These are phyloP conservation scores for Crotalaria pallida DNA, from an alignment of 306 rosid species.

Conservation along the genomic window DNA sequence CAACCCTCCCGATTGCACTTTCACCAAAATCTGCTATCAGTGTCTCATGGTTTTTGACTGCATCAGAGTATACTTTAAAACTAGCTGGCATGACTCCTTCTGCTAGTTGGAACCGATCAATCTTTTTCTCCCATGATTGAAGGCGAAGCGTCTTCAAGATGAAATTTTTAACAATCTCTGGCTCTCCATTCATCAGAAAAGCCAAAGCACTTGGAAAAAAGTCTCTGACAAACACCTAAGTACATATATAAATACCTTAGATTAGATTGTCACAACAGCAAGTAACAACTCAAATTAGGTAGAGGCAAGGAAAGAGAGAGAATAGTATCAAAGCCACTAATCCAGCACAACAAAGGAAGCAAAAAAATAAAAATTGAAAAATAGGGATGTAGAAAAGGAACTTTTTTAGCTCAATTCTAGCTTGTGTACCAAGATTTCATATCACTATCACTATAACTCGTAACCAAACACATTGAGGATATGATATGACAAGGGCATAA, in stretches of 20 bases:
- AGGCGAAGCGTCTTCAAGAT: slow-evolving; percentile 80
- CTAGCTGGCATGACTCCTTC: slow-evolving; percentile 99
- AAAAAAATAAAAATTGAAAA: background rate
- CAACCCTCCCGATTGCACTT: slow-evolving; percentile 97
- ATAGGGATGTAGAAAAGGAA: background rate
- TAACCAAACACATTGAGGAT: too few species aligned
- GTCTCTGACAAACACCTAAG: slow-evolving; percentile 89
- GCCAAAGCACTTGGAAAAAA: slow-evolving; percentile 88
- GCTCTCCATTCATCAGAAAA: slow-evolving; percentile 78
- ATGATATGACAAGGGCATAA: background rate
- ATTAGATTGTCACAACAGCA: slow-evolving; percentile 4
- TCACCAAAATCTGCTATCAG: slow-evolving; percentile 90
- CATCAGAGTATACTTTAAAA: slow-evolving; percentile 85
- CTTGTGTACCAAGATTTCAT: background rate
- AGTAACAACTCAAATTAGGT: slow-evolving; percentile 1
- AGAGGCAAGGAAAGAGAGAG: background rate
- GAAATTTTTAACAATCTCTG: slow-evolving; percentile 74
- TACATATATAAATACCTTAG: slow-evolving; percentile 19
- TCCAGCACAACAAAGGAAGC: background rate
- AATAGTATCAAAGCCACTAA: background rate
- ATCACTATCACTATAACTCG: background rate
- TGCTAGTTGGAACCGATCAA: slow-evolving; percentile 79
- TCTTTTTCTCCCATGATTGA: slow-evolving; percentile 92
- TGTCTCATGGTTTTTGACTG: slow-evolving; percentile 63
- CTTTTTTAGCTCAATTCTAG: background rate